Conservation (phyloP, 108 stramenopile genomes). For the Bacterosira constricta region DNA sequence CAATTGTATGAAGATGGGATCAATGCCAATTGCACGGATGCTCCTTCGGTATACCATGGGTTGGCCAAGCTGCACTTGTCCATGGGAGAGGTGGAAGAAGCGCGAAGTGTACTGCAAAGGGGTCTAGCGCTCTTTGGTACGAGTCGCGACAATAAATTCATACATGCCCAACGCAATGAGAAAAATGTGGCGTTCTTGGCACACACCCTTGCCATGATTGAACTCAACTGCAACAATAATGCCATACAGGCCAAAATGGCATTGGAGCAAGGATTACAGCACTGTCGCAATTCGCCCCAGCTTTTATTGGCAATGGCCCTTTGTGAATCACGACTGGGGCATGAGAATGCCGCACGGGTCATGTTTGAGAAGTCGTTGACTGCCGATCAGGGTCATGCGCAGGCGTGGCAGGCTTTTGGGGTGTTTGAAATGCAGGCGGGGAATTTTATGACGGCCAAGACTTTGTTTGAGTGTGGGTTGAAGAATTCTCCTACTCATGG, state of each 20-base stretch:
- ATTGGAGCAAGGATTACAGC: constrained; percentile 66
- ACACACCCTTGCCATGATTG: constrained; percentile 87
- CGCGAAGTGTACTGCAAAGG: constrained; percentile 55
- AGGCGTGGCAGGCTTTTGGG: constrained; percentile 92
- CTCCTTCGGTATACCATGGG: constrained; percentile 84
- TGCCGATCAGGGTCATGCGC: constrained; percentile 70
- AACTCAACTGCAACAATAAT: constrained; percentile 70
- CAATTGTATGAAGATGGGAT: constrained; percentile 74
- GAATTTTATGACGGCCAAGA: constrained; percentile 65
- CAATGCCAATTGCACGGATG: constrained; percentile 70
- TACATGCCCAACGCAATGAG: constrained; percentile 8
- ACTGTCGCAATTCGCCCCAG: constrained; percentile 70
- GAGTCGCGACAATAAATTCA: constrained; percentile 39
- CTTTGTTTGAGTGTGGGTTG: constrained; percentile 78
- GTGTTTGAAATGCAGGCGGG: constrained; percentile 87
- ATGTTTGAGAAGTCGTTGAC: constrained; percentile 70
- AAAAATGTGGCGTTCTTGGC: constrained; percentile 73
- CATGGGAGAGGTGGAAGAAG: constrained; percentile 70
- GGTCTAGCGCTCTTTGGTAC: constrained; percentile 59
- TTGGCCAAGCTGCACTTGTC: constrained; percentile 79
- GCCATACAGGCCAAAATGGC: constrained; percentile 54
- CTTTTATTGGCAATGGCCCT: constrained; percentile 79
- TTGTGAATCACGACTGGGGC: constrained; percentile 77
- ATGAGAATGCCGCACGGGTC: constrained; percentile 61
- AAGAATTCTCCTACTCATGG: constrained; percentile 72